phyloP scores from a whole-genome alignment of 2,329 filamentous ascomycete genomes.

The Thelonectria olida region DNA sequence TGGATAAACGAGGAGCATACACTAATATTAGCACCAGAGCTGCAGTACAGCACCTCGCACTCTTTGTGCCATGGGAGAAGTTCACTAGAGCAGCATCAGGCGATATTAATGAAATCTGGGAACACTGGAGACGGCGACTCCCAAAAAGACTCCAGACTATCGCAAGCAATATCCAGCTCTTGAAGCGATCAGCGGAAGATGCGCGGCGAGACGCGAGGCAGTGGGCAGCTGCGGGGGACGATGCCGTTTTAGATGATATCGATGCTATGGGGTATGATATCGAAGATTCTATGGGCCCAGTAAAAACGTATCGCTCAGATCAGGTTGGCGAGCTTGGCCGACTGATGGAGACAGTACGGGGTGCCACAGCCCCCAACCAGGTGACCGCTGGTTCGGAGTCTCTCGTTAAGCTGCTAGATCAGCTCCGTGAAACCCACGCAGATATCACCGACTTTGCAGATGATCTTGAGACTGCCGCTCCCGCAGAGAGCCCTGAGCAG shows the following conservation, averaged over 20 bases:
- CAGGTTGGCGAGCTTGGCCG: not conserved
- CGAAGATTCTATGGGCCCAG: not conserved
- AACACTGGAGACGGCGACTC: not conserved
- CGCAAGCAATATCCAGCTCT: conserved; percentile 5
- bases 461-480: not conserved
- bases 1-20: no score
- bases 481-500: not conserved
- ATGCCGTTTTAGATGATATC: no score
- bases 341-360: not conserved
- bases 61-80: not conserved
- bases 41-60: not conserved
- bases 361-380: not conserved
- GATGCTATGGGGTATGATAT: not conserved
- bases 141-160: not conserved
- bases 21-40: not conserved
- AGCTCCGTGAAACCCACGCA: not conserved
- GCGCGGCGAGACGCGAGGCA: no score
- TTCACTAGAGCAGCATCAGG: not conserved
- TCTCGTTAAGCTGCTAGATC: not conserved
- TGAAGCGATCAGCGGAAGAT: no score
- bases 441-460: not conserved
- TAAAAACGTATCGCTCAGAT: not conserved
- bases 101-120: not conserved
- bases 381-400: not conserved
- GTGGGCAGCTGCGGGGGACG: no score